These are phyloP conservation scores for Leucosporidium creatinivorum DNA, from an alignment of 768 basidiomycete species.

Conservation along the genomic window DNA sequence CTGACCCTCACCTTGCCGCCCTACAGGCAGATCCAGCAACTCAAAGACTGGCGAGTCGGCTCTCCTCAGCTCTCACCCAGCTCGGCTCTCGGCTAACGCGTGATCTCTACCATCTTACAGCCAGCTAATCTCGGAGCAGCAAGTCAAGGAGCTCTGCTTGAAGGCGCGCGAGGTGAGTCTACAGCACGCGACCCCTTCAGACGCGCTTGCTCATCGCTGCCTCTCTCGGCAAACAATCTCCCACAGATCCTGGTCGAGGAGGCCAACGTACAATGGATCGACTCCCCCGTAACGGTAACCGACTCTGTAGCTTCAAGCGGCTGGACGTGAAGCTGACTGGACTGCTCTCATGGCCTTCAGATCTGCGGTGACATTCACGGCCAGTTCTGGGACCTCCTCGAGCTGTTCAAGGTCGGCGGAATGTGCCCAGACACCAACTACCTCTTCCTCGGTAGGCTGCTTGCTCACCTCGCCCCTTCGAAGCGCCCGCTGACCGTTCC, in stretches of 20 bases:
- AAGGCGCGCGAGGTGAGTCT: conserved; percentile 69
- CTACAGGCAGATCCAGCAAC: conserved; percentile 82
- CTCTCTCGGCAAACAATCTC: not conserved
- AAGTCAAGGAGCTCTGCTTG: conserved; percentile 88
- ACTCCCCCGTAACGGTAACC: conserved; percentile 75
- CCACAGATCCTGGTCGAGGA: conserved; percentile 54
- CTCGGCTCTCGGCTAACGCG: not conserved
- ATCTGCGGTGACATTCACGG: conserved; percentile 85
- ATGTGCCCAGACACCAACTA: conserved; percentile 44
- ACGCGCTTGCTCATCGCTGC: not conserved
- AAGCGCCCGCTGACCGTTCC: not conserved
- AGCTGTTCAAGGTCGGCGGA: conserved; percentile 50
- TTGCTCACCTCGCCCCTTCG: not conserved
- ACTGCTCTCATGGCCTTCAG: conserved; percentile 21
- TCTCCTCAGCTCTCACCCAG: not conserved
- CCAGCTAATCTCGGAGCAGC: conserved; percentile 89
- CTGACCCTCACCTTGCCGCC: not conserved
- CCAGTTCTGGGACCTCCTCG: conserved; percentile 92
- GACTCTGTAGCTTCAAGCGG: not conserved
- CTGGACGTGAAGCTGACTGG: not conserved
- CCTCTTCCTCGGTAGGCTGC: conserved; percentile 50
- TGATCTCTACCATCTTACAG: conserved; percentile 37
- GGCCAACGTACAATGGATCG: conserved; percentile 91
- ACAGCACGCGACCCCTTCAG: not conserved
- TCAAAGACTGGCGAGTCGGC: conserved; percentile 54